Percentiles rank a stretch among this genome's conserved stretches.
phyloP scores from a whole-genome alignment of 495 filamentous ascomycete species.

The Trypethelium eluteriae region DNA sequence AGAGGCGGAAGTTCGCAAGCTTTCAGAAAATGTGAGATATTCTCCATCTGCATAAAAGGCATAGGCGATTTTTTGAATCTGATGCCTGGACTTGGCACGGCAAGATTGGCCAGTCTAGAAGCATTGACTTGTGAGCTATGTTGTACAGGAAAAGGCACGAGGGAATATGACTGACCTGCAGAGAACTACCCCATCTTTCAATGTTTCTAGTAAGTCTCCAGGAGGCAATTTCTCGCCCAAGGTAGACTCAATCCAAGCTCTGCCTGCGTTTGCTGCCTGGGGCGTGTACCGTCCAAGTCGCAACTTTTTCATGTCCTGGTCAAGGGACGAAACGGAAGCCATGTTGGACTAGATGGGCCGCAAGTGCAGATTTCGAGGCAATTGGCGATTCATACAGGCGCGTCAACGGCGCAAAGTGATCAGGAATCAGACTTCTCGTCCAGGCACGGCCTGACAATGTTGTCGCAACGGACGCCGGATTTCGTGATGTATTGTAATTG shows the following conservation, averaged over 20 bases:
- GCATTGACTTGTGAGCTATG: conserved; percentile 8
- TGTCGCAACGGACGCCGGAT: neutral
- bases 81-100: conserved; percentile 66
- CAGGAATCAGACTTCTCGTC: neutral
- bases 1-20: conserved; percentile 78
- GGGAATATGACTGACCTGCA: conserved; percentile 60
- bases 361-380: neutral
- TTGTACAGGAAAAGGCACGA: neutral
- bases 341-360: conserved; percentile 41
- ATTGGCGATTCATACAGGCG: neutral
- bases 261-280: conserved; percentile 77
- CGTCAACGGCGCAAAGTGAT: conserved; percentile 1
- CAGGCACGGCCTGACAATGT: neutral
- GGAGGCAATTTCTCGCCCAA: conserved; percentile 63
- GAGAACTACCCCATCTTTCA: conserved; percentile 84
- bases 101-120: conserved; percentile 72
- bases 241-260: conserved; percentile 77
- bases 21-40: conserved; percentile 91
- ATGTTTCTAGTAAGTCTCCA: conserved; percentile 69
- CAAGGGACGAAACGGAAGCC: conserved; percentile 90
- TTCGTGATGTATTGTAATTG: no score
- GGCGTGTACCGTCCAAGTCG: conserved; percentile 92
- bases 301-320: conserved; percentile 89
- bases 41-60: conserved; percentile 99
- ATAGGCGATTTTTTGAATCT: conserved; percentile 76